Evolutionary conservation across 495 filamentous ascomycete species (phyloP).

Genomic region (Tuber umbilicatum): DNA sequence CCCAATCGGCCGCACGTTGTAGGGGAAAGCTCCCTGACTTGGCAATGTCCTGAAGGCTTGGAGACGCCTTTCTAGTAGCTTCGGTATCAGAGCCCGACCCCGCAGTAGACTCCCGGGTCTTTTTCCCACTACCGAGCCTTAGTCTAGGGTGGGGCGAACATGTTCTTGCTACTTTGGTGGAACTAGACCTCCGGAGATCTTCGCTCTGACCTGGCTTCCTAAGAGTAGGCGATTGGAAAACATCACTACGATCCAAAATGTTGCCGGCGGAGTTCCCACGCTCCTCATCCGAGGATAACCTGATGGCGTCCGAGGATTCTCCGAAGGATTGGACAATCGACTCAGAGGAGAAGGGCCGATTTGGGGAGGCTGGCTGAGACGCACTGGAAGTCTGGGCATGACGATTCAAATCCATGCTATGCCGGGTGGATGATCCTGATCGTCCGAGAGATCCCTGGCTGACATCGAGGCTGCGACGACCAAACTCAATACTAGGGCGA

Average conservation of each 20-base stretch:
- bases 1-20: slow-evolving; percentile 77
- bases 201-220: slow-evolving; percentile 29
- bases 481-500: slow-evolving; percentile 49
- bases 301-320: slow-evolving; percentile 54
- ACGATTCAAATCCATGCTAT: slow-evolving; percentile 56
- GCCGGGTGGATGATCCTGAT: slow-evolving; percentile 45
- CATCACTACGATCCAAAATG: slow-evolving; percentile 76
- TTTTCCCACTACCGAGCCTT: slow-evolving; percentile 7
- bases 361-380: slow-evolving; percentile 20
- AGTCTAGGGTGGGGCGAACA: background rate
- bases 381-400: slow-evolving; percentile 44
- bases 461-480: slow-evolving; percentile 51
- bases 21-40: slow-evolving; percentile 73
- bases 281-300: slow-evolving; percentile 33
- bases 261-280: slow-evolving; percentile 65
- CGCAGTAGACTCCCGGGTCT: slow-evolving; percentile 9
- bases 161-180: background rate
- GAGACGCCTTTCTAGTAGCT: slow-evolving; percentile 22
- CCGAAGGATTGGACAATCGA: slow-evolving; percentile 71
- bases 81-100: slow-evolving; percentile 27
- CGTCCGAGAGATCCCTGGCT: slow-evolving; percentile 43
- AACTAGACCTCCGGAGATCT: slow-evolving; percentile 16
- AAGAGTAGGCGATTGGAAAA: slow-evolving; percentile 81
- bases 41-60: slow-evolving; percentile 48
- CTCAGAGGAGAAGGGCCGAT: slow-evolving; percentile 55